Evolutionary conservation across 2,329 filamentous ascomycete species (phyloP), one percentile per base, ranked within the genome.

Genomic region (Pyrenophora teres): DNA sequence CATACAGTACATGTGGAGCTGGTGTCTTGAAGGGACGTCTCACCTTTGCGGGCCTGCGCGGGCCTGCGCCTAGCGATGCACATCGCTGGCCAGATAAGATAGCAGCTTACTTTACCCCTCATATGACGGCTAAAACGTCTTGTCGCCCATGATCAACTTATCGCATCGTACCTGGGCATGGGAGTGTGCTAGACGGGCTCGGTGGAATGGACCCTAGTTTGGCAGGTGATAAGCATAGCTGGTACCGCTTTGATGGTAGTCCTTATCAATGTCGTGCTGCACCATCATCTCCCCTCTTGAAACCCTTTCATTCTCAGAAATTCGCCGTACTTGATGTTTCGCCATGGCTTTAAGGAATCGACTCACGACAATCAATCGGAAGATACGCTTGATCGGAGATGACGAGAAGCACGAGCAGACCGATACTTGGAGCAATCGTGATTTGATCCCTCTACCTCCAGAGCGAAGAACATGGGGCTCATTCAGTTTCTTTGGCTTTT

Each of bases 351-450:
- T 57, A 12, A 42, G 49, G 32, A n/a, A 50, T 9, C 56, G 47
- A 40, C 37, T 70, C 13, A 59, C 54, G 8, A 60, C 54, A 4
- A 32, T 75, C 19, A 70, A 68, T 36, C 66, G 75, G 33, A 70
- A 63, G 12, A 55, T 71, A 16, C 67, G 67, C 27, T 63, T 79
- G 19, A 71, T 73, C 43, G 75, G 74, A 41, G 71, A 79, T 48
- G 71, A 73, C 38, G 59, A 65, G 12, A 72, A 69, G 43, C 73
- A 78, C 54, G 77, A 80, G 55, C 75, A 80, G 50, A 79, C 78
- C 0, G 74, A 78, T 43, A 69, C 74, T 25, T 75, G 70, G 72
- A 70, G 69, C 30, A 74, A 75, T 50, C 64, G 70, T 41, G 72
- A 75, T 50, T 49, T 75, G 13, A 73, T 74, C 8, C 73, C 76